Base-by-base conservation (phyloP, 148 eudicot species). In the Vaccinium macrocarpon region DNA sequence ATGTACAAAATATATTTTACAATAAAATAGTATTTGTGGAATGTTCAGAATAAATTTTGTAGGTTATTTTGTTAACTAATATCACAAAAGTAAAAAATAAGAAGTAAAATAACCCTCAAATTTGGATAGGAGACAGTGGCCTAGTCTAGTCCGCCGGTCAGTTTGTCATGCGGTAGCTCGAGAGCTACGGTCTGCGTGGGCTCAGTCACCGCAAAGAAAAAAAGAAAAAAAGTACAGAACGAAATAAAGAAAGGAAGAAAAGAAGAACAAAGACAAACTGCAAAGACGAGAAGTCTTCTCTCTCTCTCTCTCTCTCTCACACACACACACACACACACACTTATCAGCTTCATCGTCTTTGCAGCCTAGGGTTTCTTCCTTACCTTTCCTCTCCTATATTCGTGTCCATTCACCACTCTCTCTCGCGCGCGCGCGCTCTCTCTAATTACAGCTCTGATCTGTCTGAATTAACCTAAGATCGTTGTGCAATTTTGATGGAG, bases 221-320 rank as follows among this genome's bases (percentile, higher is more conserved):
- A 42, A 42, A 42, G 6, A 42, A 35, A 35, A 61, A 62, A 46
- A 38, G 72, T 11, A 16, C 32, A 32, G 4, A 8, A 21, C 11
- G 21, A 46, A 42, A 32, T n/a, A 42, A 55, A 6, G 18, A 25
- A 5, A 29, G 61, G 66, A 57, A 51, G 42, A 42, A 4, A 42
- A 42, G 46, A 5, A 5, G 72, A 78, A 71, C 13, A 64, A 35
- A 66, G 72, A 66, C 74, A 82, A 38, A 70, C 48, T 66, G 78
- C 48, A 56, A 83, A 88, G 85, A 81, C 79, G 87, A 66, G 46
- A 66, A 82, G 84, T 84, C 88, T 49, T 85, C 86, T 61, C 88
- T 61, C 81, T 23, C 15, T 68, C 62, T 51, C 62, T 62, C 51
- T 49, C 42, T 50, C 77, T 7, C 53, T 7, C 53, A 0, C 53